Conservation (phyloP, 1,284 basidiomycete species). For the Cryptococcus sp. region DNA sequence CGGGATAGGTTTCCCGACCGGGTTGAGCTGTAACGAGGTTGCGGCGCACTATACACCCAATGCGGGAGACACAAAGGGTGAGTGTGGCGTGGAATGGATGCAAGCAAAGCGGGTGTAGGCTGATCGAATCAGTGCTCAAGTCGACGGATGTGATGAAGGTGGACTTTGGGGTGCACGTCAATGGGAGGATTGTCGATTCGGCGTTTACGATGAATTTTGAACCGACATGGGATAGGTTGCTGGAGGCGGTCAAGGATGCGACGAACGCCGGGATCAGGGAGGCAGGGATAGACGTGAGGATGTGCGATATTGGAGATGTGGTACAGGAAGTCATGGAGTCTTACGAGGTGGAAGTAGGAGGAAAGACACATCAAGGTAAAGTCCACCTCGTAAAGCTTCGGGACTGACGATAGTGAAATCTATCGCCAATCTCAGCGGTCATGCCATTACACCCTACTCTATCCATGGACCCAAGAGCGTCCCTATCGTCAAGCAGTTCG, state of each 20-base stretch:
- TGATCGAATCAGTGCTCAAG: conserved; percentile 59
- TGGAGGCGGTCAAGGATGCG: conserved; percentile 89
- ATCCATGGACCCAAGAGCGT: conserved; percentile 79
- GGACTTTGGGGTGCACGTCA: conserved; percentile 95
- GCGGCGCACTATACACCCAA: conserved; percentile 98
- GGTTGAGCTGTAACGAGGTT: conserved; percentile 86
- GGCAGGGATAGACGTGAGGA: conserved; percentile 90
- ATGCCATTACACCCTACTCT: conserved; percentile 80
- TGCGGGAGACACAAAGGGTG: conserved; percentile 81
- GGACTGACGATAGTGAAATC: conserved; percentile 64
- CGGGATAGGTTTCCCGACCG: conserved; percentile 95
- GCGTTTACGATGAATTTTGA: conserved; percentile 91
- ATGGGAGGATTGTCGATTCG: conserved; percentile 89
- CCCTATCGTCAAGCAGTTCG: conserved; percentile 76
- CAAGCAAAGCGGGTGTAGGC: no score
- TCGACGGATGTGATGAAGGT: conserved; percentile 89
- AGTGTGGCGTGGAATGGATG: no score
- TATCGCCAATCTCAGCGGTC: conserved; percentile 85
- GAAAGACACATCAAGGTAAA: conserved; percentile 77
- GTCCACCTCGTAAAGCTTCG: no score
- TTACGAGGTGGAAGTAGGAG: conserved; percentile 88
- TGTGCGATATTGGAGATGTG: conserved; percentile 85
- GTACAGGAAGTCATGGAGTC: conserved; percentile 99
- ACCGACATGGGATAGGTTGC: conserved; percentile 78
- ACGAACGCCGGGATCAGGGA: conserved; percentile 87